Evolutionary conservation across 257 asterid species (phyloP), one percentile per base, ranked within the genome.

Genomic region (Primulina huaijiensis): DNA sequence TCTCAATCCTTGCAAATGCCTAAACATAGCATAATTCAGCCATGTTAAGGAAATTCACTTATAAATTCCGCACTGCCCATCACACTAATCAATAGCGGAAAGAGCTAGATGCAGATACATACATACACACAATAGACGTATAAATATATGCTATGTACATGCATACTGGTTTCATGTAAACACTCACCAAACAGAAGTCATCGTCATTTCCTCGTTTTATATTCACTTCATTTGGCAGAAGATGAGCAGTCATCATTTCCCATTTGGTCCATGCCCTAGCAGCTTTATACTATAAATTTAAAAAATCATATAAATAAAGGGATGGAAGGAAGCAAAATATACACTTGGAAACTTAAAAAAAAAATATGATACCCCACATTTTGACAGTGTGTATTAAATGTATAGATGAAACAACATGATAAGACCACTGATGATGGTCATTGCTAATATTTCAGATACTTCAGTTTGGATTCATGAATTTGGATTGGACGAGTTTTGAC

Each of bases 1-100:
- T 93, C 88, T 93, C 99, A 79, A 93, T 90, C 92, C 99, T 84
- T 50, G 97, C 97, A 80, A 93, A 93, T 70, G 99, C 99, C 99
- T 90, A 87, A 65, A 78, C 21, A 34, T 43, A 71, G 70, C 56
- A 82, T 34, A 33, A 66, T 19, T 50, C 58, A 58, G 62, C 60
- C 72, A 70, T 31, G 69, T 67, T 20, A 55, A 38, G 62, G 29
- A 50, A 53, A 64, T 38, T 19, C 31, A 62, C 8, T 29, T 17
- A 7, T 11, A 7, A 52, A 21, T 3, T 68, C 35, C 27, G 6
- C 7, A 19, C 6, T 11, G n/a, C 3, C 38, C 50, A 62, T 33
- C 37, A 64, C 31, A 62, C 46, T 12, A 63, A 33, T 75, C 71
- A 34, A 40, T 7, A 62, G 60, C 69, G 67, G 50, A 50, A 78